phyloP scores from a whole-genome alignment of 768 basidiomycete species.

The Pulveroboletus sp. region DNA sequence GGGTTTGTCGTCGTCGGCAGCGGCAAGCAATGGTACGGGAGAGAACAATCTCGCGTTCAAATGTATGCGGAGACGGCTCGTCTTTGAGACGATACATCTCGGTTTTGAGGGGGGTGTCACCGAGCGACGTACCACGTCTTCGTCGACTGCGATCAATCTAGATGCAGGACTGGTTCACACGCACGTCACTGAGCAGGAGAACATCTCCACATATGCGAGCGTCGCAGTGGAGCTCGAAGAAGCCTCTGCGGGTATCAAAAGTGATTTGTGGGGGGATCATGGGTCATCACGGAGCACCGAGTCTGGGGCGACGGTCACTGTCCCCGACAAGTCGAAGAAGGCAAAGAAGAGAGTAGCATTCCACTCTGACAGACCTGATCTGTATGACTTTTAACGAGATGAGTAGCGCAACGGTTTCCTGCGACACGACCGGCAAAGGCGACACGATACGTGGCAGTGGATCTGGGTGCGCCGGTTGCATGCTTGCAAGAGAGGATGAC shows the following conservation, averaged over 20 bases:
- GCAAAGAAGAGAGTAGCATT: conserved; percentile 67
- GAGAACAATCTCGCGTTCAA: conserved; percentile 97
- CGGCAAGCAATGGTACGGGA: conserved; percentile 57
- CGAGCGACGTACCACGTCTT: conserved; percentile 63
- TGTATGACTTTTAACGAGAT: conserved; percentile 63
- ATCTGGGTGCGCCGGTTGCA: neutral
- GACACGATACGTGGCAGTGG: neutral
- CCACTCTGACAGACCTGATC: conserved; percentile 57
- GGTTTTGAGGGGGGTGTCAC: conserved; percentile 82
- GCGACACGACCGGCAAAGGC: too few relatives aligned
- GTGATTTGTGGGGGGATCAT: conserved; percentile 1
- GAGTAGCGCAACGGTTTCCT: too few relatives aligned
- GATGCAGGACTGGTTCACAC: conserved; percentile 21
- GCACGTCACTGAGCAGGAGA: conserved; percentile 7
- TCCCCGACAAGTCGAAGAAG: conserved; percentile 37
- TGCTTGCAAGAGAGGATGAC: neutral
- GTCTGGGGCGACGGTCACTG: conserved; percentile 3
- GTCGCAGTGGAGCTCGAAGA: conserved; percentile 45
- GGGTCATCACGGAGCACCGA: conserved; percentile 5
- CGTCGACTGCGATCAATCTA: conserved; percentile 26
- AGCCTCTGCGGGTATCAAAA: conserved; percentile 4
- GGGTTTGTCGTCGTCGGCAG: conserved; percentile 59
- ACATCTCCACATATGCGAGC: conserved; percentile 30
- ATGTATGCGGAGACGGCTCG: conserved; percentile 79
- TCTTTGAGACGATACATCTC: conserved; percentile 89